A percentile compares a stretch with the other conserved stretches of the same genome.
phyloP scores from a whole-genome alignment of 2,329 filamentous ascomycete species.

The Lecanosticta acicola region DNA sequence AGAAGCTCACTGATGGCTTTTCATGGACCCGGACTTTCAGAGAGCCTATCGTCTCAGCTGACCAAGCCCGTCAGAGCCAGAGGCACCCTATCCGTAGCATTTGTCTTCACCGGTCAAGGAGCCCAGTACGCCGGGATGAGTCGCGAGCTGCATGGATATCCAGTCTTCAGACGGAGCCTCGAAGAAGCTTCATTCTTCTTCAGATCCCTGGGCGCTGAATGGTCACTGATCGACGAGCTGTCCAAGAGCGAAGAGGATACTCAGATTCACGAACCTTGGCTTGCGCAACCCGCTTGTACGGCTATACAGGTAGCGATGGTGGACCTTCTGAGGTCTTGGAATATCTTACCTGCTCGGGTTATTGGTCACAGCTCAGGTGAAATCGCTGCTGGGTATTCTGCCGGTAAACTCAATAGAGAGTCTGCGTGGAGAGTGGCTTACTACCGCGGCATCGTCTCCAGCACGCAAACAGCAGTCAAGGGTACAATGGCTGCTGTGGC shows the following conservation, averaged over 20 bases:
- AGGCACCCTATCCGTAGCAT: neutral
- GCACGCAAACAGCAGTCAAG: neutral
- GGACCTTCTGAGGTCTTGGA: constrained; percentile 33
- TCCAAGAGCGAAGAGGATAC: constrained; percentile 4
- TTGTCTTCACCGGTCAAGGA: constrained; percentile 18
- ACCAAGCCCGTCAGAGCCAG: neutral
- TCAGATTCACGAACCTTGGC: constrained; percentile 20
- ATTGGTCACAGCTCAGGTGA: constrained; percentile 32
- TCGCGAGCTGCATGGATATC: constrained; percentile 17
- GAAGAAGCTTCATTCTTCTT: neutral
- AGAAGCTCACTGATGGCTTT: neutral
- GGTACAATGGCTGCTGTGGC: constrained; percentile 35
- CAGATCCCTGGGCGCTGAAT: neutral
- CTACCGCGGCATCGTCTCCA: constrained; percentile 13
- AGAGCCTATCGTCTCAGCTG: neutral
- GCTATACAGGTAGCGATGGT: constrained; percentile 50
- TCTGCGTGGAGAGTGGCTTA: constrained; percentile 13
- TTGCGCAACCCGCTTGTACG: constrained; percentile 52
- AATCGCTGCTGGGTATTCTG: constrained; percentile 31
- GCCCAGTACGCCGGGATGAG: constrained; percentile 14
- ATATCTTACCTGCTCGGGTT: constrained; percentile 21
- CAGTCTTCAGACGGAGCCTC: constrained; percentile 3
- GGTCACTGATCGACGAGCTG: constrained; percentile 16
- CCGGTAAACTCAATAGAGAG: constrained; percentile 18
- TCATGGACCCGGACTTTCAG: no score